A percentile compares a stretch with the other conserved stretches of the same genome.
These are phyloP conservation scores for Saccharomycopsis malanga DNA, from an alignment of 805 yeast species.

Conservation along the genomic window DNA sequence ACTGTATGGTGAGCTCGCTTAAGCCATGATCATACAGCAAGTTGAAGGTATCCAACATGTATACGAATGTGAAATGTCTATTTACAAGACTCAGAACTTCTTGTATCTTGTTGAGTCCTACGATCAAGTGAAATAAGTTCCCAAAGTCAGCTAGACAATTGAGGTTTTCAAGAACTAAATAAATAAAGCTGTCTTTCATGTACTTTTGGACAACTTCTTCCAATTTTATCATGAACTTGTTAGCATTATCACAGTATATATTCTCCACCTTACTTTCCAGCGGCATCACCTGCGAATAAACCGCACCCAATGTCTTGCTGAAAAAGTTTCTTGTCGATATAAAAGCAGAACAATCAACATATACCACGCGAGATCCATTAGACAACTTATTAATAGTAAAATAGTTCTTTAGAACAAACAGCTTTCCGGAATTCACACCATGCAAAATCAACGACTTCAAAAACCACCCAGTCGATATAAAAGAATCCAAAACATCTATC, in stretches of 20 bases:
- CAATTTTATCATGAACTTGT: conserved; percentile 12
- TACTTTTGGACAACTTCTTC: conserved; percentile 5
- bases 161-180: conserved; percentile 11
- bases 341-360: conserved; percentile 12
- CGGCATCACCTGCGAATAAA: neutral
- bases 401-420: conserved; percentile 6
- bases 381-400: conserved; percentile 1
- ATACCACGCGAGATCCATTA: conserved; percentile 4
- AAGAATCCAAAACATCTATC: conserved; percentile 15
- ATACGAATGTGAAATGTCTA: conserved; percentile 6
- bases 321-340: conserved; percentile 13
- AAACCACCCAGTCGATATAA: conserved; percentile 3
- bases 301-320: conserved; percentile 3
- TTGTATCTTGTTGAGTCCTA: conserved; percentile 9
- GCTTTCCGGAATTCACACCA: conserved; percentile 20
- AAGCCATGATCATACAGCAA: conserved; percentile 25
- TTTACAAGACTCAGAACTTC: neutral
- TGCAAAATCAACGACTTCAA: conserved; percentile 12
- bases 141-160: conserved; percentile 6
- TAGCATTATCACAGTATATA: neutral
- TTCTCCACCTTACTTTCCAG: neutral
- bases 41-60: conserved; percentile 13
- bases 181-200: neutral
- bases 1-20: conserved; percentile 27
- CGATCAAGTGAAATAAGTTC: conserved; percentile 1